Conservation (phyloP, 768 basidiomycete species). For the Russula sp. region DNA sequence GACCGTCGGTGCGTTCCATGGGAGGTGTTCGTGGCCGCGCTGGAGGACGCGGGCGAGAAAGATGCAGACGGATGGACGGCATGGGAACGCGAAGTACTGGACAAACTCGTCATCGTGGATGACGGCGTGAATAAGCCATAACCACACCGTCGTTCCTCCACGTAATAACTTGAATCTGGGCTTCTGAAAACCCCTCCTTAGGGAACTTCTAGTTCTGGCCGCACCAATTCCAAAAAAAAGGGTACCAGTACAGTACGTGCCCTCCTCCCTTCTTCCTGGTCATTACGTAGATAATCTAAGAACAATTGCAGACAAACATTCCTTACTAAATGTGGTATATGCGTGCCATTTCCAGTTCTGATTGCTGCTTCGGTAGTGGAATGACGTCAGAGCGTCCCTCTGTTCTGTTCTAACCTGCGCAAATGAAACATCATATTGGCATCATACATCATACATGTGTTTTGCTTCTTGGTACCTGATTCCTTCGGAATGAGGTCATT, state of each 20-base stretch:
- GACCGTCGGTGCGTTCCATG: constrained; percentile 66
- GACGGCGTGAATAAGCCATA: not conserved
- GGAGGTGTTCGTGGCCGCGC: constrained; percentile 62
- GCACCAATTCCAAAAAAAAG: not conserved
- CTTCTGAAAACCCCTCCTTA: not conserved
- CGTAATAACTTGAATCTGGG: not conserved
- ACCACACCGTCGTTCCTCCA: not conserved
- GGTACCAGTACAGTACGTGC: not conserved
- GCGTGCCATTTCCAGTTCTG: not conserved
- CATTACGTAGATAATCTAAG: not conserved
- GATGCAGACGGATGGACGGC: constrained; percentile 63
- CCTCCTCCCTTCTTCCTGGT: not conserved
- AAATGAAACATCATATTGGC: not conserved
- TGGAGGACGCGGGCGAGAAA: constrained; percentile 44
- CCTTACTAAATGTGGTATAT: not conserved
- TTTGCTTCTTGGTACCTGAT: not conserved
- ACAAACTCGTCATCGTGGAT: constrained; percentile 55
- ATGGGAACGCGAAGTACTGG: constrained; percentile 83
- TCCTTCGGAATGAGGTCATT: not conserved
- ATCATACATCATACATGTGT: not conserved
- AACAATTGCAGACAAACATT: too few relatives aligned
- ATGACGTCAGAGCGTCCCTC: not conserved
- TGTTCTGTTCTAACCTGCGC: not conserved
- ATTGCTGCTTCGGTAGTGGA: not conserved
- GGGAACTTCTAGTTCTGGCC: not conserved